Percentiles rank a stretch among this genome's conserved stretches.
phyloP scores from a whole-genome alignment of 345 rosid species.

The Camelina neglecta region DNA sequence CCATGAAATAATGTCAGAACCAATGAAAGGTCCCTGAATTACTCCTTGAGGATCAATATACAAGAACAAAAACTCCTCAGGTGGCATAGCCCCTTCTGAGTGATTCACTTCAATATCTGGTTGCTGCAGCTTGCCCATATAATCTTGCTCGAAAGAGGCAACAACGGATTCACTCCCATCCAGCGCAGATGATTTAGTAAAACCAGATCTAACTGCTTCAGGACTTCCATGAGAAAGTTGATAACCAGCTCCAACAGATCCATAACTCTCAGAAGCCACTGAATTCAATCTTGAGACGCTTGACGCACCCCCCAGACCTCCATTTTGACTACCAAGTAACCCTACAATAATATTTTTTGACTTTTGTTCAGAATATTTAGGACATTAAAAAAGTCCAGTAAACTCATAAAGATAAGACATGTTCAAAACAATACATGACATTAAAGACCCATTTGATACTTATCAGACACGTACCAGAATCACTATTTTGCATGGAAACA shows the following conservation, averaged over 20 bases:
- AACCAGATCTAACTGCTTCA: conserved; percentile 28
- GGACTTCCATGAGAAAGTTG: conserved; percentile 38
- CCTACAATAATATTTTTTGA: conserved; percentile 28
- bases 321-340: conserved; percentile 15
- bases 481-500: conserved; percentile 16
- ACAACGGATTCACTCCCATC: conserved; percentile 34
- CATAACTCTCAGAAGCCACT: conserved; percentile 27
- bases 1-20: conserved; percentile 81
- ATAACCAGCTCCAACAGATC: conserved; percentile 13
- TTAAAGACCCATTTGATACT: background rate
- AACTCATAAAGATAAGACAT: background rate
- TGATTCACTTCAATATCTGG: conserved; percentile 28
- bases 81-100: conserved; percentile 42
- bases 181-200: conserved; percentile 33
- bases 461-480: conserved; percentile 32
- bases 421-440: background rate
- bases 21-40: conserved; percentile 84
- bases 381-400: background rate
- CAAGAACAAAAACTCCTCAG: conserved; percentile 67
- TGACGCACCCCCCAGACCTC: conserved; percentile 18
- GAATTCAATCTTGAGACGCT: conserved; percentile 22
- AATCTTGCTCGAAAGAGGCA: conserved; percentile 47
- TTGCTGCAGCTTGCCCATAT: conserved; percentile 39
- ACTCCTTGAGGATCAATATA: conserved; percentile 91
- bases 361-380: conserved; percentile 19